phyloP scores from a whole-genome alignment of 768 basidiomycete genomes.

The Termitomyces eurrhizus region DNA sequence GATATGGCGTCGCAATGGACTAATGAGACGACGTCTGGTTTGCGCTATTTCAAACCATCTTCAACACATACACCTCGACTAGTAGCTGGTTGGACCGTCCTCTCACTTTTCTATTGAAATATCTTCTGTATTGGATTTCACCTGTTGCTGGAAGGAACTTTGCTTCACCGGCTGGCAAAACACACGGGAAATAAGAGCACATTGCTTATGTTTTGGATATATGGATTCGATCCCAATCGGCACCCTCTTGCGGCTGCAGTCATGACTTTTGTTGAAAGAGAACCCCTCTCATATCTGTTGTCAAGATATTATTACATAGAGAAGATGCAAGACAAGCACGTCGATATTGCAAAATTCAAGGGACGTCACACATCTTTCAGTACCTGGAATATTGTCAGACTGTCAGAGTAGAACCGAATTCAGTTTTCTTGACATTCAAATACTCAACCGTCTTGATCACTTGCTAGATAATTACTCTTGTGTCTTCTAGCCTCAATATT shows the following conservation, averaged over 20 bases:
- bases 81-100: background rate
- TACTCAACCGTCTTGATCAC: background rate
- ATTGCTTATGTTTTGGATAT: too few relatives aligned
- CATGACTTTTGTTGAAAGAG: background rate
- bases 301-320: background rate
- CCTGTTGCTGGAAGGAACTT: too few relatives aligned
- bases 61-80: background rate
- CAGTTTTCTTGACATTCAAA: background rate
- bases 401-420: background rate
- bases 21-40: too few relatives aligned
- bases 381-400: conserved; percentile 13
- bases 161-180: too few relatives aligned
- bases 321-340: background rate
- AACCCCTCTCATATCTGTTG: background rate
- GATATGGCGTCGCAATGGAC: too few relatives aligned
- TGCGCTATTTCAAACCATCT: background rate
- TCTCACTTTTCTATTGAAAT: too few relatives aligned
- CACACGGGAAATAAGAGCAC: too few relatives aligned
- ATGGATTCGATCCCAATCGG: too few relatives aligned
- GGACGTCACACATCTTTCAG: background rate
- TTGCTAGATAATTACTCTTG: background rate
- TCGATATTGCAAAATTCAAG: background rate
- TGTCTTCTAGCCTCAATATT: background rate
- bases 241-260: background rate
- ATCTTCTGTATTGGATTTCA: too few relatives aligned